Evolutionary conservation across 176 grass and related monocot genomes (phyloP).

Genomic region (Bothriochloa decipiens): DNA sequence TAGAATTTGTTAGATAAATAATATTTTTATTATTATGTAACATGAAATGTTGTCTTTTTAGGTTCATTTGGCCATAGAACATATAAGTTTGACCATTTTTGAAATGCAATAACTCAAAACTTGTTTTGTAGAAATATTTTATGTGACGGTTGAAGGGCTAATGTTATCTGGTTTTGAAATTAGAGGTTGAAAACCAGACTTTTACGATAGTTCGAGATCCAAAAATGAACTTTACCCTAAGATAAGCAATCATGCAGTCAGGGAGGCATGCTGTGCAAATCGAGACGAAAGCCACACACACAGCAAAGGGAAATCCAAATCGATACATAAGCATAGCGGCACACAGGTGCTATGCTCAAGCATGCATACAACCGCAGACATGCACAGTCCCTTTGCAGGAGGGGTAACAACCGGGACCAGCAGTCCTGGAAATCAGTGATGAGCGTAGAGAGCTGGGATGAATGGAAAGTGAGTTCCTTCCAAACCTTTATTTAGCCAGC

Average conservation of each 20-base stretch:
- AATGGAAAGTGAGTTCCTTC: not conserved
- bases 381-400: not conserved
- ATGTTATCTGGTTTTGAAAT: too few relatives aligned
- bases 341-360: not conserved
- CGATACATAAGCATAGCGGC: not conserved
- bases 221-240: too few relatives aligned
- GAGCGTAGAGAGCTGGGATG: not conserved
- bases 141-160: too few relatives aligned
- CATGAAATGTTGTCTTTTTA: too few relatives aligned
- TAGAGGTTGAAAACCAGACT: too few relatives aligned
- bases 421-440: not conserved
- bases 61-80: too few relatives aligned
- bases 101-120: too few relatives aligned
- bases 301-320: not conserved
- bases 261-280: not conserved
- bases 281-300: not conserved
- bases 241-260: not conserved
- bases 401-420: not conserved
- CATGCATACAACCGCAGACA: not conserved
- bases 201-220: too few relatives aligned
- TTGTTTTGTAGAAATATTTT: too few relatives aligned
- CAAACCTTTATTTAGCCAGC: not conserved
- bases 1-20: too few relatives aligned
- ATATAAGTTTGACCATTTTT: too few relatives aligned
- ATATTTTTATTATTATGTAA: too few relatives aligned